phyloP scores from a whole-genome alignment of 2,329 filamentous ascomycete species.

The Amauroascus verrucosus region DNA sequence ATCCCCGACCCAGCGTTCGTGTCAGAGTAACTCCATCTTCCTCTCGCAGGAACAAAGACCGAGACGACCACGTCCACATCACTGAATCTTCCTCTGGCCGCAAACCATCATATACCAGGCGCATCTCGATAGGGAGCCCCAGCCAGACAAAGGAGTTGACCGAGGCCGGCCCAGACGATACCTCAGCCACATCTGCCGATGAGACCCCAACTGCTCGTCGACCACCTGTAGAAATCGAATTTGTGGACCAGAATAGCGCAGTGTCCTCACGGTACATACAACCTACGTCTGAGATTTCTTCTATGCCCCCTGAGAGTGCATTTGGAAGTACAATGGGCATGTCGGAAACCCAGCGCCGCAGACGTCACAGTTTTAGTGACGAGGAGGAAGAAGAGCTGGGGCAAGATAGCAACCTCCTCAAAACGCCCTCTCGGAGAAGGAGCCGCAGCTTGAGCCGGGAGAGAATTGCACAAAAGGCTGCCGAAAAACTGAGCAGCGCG shows the following conservation, averaged over 20 bases:
- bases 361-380: conserved; percentile 51
- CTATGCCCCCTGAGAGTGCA: conserved; percentile 63
- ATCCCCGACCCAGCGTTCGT: conserved; percentile 70
- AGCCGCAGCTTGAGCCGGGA: conserved; percentile 52
- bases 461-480: conserved; percentile 56
- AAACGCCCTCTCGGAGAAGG: conserved; percentile 45
- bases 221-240: conserved; percentile 79
- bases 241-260: conserved; percentile 61
- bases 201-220: conserved; percentile 61
- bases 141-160: conserved; percentile 29
- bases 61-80: conserved; percentile 71
- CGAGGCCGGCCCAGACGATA: conserved; percentile 43
- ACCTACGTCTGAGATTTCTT: conserved; percentile 75
- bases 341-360: conserved; percentile 35
- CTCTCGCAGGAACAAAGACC: conserved; percentile 43
- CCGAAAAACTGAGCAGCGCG: conserved; percentile 53
- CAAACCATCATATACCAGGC: conserved; percentile 58
- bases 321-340: conserved; percentile 46
- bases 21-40: conserved; percentile 70
- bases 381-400: conserved; percentile 38
- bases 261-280: conserved; percentile 56
- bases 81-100: conserved; percentile 66
- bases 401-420: conserved; percentile 35
- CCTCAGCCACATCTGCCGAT: conserved; percentile 67
- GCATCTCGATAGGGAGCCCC: conserved; percentile 50